These are phyloP conservation scores for Termitomyces sp. DNA, from an alignment of 768 basidiomycete species.

Conservation along the genomic window DNA sequence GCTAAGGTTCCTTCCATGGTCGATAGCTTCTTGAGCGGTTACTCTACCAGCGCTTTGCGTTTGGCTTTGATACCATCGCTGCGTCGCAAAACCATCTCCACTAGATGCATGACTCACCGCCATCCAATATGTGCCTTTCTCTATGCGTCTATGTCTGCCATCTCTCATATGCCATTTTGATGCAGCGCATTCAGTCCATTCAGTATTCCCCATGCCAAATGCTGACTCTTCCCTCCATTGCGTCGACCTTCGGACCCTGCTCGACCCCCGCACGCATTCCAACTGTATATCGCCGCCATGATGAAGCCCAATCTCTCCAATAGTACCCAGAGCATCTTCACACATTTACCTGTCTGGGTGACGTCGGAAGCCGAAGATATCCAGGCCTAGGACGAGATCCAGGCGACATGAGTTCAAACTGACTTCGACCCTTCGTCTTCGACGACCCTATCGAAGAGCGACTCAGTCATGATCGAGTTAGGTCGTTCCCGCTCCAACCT, in stretches of 20 bases:
- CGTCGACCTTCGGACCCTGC: too few species aligned
- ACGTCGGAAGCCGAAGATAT: too few species aligned
- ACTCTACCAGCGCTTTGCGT: too few species aligned
- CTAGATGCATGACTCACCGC: too few species aligned
- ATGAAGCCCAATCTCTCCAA: not conserved
- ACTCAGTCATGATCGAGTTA: not conserved
- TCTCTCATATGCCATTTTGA: too few species aligned
- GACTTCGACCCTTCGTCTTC: not conserved
- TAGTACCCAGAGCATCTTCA: not conserved
- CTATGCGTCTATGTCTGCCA: too few species aligned
- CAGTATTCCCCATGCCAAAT: not conserved
- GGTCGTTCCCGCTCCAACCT: not conserved
- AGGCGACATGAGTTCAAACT: not conserved
- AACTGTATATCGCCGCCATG: not conserved
- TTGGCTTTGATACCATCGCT: too few species aligned
- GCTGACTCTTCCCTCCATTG: too few species aligned
- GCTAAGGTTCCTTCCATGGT: not conserved
- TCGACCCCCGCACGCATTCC: not conserved
- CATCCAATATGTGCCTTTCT: too few species aligned
- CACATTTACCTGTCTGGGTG: not conserved
- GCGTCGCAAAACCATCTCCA: too few species aligned
- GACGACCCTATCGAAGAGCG: not conserved
- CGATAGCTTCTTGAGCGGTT: too few species aligned
- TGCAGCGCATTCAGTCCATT: too few species aligned
- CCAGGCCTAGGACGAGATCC: not conserved